Evolutionary conservation across 75 land plant species (phyloP), one percentile per base, ranked within the genome.

Genomic region (Pinus tabuliformis): DNA sequence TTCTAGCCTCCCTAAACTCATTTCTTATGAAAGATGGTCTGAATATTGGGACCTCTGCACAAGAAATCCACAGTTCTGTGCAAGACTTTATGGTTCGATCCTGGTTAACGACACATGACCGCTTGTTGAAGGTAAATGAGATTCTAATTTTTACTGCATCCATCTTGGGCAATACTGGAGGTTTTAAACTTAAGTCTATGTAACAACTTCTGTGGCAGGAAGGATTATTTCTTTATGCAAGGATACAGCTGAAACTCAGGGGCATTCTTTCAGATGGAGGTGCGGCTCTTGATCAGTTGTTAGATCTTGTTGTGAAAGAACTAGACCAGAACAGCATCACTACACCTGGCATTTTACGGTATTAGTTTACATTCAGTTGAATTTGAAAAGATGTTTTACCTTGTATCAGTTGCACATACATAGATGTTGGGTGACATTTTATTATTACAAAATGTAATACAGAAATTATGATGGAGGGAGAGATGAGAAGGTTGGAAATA

Each of bases 21-120:
- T 86, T 85, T 77, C 83, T 96, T 77, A 17, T 93, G 20, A 86
- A 82, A 76, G 97, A 96, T 86, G 99, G 99, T 30, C 91, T 90
- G 26, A 96, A 96, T 82, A 74, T 96, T 68, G 94, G 97, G 14
- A 72, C 56, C 64, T 72, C 70, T 22, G 79, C 82, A 14, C 75
- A 86, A 73, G 89, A 88, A 62, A 90, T 96, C 56, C 97, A 96
- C 79, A 57, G 78, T 76, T 78, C 86, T 28, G 70, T 87, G 62
- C 81, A 89, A 56, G 81, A 86, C 7, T 93, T 93, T 74, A 78
- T 96, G 60, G 81, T 84, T 59, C 89, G 83, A 6, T 86, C 81
- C 60, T 96, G 96, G 99, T 73, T 87, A 52, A 86, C 86, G n/a
- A 91, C 92, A 42, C 97, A 86, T 81, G 97, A 96, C 76, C 86